Percentiles rank a stretch among this genome's conserved stretches.
Evolutionary conservation across 495 filamentous ascomycete genomes (phyloP).

Genomic region (Sphaerosporella brunnea): DNA sequence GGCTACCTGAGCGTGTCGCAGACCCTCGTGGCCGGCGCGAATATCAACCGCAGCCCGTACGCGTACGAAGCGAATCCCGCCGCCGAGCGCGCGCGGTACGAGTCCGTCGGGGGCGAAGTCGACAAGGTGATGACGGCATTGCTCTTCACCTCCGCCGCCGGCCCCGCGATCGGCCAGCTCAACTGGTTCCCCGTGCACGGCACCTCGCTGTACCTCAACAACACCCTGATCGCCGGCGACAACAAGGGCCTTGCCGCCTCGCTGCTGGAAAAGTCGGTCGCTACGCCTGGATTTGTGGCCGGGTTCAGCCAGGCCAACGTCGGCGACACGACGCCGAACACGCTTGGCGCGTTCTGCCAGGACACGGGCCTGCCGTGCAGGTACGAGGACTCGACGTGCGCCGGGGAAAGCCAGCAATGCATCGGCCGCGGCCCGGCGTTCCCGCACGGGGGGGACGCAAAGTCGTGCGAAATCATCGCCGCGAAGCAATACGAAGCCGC

Average conservation of each 20-base stretch:
- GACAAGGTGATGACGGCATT: constrained; percentile 78
- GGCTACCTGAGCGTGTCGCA: constrained; percentile 58
- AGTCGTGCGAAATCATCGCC: constrained; percentile 71
- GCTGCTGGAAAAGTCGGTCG: constrained; percentile 59
- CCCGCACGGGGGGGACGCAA: constrained; percentile 46
- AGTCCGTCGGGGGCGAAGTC: constrained; percentile 46
- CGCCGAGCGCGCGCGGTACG: constrained; percentile 56
- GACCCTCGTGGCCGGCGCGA: constrained; percentile 61
- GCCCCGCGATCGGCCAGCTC: constrained; percentile 38
- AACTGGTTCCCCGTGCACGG: constrained; percentile 94
- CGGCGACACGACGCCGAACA: constrained; percentile 81
- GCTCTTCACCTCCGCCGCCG: too few relatives aligned
- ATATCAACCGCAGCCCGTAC: constrained; percentile 78
- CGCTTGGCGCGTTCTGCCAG: constrained; percentile 69
- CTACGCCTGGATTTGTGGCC: constrained; percentile 60
- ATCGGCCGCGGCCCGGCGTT: constrained; percentile 77
- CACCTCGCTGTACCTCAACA: constrained; percentile 81
- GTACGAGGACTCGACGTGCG: constrained; percentile 65
- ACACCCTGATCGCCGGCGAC: constrained; percentile 79
- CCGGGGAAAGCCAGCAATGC: constrained; percentile 53
- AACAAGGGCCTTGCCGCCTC: constrained; percentile 92
- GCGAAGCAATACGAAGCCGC: constrained; percentile 54
- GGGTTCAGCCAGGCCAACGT: constrained; percentile 92
- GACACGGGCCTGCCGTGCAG: constrained; percentile 53
- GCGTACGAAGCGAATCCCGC: constrained; percentile 82